Evolutionary conservation across 108 stramenopile species (phyloP).

Genomic region (Cyclotella kingstonii): DNA sequence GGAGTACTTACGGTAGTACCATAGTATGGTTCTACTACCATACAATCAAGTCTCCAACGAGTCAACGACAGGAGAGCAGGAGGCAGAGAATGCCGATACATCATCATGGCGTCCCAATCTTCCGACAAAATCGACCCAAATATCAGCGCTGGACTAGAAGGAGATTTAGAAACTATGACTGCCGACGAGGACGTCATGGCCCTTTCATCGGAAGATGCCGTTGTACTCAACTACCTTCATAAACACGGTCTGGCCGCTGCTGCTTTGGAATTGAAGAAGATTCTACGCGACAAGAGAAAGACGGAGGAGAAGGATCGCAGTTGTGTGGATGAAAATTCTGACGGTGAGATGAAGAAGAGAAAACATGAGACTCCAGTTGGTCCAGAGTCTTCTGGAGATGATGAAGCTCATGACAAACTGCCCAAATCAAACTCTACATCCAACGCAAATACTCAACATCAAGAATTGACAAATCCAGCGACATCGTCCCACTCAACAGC

Average conservation of each 20-base stretch:
- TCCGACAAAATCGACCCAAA: not conserved
- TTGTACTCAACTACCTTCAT: constrained; percentile 3
- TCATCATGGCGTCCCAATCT: too few species aligned
- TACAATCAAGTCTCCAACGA: too few species aligned
- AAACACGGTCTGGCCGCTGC: constrained; percentile 3
- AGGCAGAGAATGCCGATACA: too few species aligned
- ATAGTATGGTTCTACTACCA: too few species aligned
- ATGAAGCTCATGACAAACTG: too few species aligned
- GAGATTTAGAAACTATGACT: not conserved
- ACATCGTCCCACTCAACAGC: too few species aligned
- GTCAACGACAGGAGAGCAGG: too few species aligned
- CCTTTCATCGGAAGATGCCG: constrained; percentile 16
- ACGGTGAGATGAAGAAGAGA: not conserved
- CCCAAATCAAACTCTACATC: too few species aligned
- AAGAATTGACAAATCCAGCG: too few species aligned
- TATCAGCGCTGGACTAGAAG: not conserved
- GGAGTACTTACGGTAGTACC: too few species aligned
- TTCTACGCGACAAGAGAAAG: not conserved
- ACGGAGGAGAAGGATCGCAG: not conserved
- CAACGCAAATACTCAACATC: not conserved
- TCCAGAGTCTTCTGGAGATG: not conserved
- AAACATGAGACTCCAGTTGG: not conserved
- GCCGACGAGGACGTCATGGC: not conserved
- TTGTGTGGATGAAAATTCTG: too few species aligned
- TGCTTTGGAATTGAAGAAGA: not conserved